A percentile compares a stretch with the other conserved stretches of the same genome.
Conservation (phyloP, 2,329 filamentous ascomycete genomes). For the Chalara sp. region DNA sequence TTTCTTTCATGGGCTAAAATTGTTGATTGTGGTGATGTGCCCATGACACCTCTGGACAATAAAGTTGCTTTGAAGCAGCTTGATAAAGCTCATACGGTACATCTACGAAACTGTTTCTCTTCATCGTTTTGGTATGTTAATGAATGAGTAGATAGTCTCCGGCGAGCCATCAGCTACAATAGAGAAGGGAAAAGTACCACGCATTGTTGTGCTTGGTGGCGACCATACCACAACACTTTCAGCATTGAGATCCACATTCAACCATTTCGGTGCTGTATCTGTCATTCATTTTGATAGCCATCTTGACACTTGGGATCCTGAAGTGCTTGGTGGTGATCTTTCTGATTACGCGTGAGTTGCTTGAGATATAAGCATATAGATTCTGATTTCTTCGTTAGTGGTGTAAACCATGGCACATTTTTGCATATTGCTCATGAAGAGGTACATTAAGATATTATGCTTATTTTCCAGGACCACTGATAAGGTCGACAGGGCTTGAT, state of each 20-base stretch:
- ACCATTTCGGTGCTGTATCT: slow-evolving; percentile 6
- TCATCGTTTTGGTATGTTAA: no score
- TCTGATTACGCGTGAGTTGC: slow-evolving; percentile 17
- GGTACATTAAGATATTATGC: neutral
- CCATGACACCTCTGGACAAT: slow-evolving; percentile 39
- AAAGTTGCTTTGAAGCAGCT: no score
- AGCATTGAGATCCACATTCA: slow-evolving; percentile 2
- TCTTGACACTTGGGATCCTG: slow-evolving; percentile 15
- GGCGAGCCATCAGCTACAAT: no score
- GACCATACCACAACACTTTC: slow-evolving; percentile 13
- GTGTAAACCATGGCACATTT: slow-evolving; percentile 27
- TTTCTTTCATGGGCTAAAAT: slow-evolving; percentile 34
- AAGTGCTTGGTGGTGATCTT: slow-evolving; percentile 21
- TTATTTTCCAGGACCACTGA: no score
- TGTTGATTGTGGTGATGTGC: slow-evolving; percentile 44
- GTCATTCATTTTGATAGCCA: slow-evolving; percentile 38
- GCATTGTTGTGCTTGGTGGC: slow-evolving; percentile 10
- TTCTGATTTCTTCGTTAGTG: no score
- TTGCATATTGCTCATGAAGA: slow-evolving; percentile 28
- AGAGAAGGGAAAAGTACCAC: no score
- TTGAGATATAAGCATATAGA: no score
- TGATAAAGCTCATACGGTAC: no score
- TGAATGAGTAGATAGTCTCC: no score
- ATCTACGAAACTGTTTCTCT: no score
- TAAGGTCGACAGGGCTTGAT: slow-evolving; percentile 26